Conservation (phyloP, 345 rosid genomes). For the Aegle marmelos region DNA sequence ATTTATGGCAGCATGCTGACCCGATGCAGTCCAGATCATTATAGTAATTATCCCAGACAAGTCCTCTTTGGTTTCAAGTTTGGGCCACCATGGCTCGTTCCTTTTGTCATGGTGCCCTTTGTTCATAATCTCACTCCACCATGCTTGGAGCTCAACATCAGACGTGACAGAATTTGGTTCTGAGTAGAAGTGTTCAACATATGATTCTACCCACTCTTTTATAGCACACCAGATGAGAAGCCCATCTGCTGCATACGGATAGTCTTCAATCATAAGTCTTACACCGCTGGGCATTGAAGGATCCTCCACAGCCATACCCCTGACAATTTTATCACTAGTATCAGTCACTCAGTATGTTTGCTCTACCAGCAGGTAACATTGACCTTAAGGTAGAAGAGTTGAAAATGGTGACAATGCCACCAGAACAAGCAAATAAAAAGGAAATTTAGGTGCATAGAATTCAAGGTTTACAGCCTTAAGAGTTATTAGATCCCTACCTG, state of each 20-base stretch:
- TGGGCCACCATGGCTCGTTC: conserved; percentile 96
- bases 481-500: conserved; percentile 38
- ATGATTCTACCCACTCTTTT: conserved; percentile 67
- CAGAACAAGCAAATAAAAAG: neutral
- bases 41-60: conserved; percentile 65
- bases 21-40: conserved; percentile 87
- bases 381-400: neutral
- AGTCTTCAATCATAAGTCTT: conserved; percentile 78
- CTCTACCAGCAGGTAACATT: neutral
- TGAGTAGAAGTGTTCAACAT: conserved; percentile 66
- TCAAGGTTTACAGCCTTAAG: neutral
- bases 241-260: conserved; percentile 94
- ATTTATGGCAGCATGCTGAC: conserved; percentile 93
- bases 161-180: conserved; percentile 55
- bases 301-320: conserved; percentile 95
- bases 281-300: conserved; percentile 68
- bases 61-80: conserved; percentile 68
- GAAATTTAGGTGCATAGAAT: neutral
- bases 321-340: conserved; percentile 16
- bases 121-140: conserved; percentile 96
- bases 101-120: conserved; percentile 82
- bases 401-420: neutral
- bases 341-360: neutral
- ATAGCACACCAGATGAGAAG: conserved; percentile 88
- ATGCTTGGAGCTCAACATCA: conserved; percentile 79